phyloP scores from a whole-genome alignment of 2,329 filamentous ascomycete genomes.

The Botrytis galanthina region DNA sequence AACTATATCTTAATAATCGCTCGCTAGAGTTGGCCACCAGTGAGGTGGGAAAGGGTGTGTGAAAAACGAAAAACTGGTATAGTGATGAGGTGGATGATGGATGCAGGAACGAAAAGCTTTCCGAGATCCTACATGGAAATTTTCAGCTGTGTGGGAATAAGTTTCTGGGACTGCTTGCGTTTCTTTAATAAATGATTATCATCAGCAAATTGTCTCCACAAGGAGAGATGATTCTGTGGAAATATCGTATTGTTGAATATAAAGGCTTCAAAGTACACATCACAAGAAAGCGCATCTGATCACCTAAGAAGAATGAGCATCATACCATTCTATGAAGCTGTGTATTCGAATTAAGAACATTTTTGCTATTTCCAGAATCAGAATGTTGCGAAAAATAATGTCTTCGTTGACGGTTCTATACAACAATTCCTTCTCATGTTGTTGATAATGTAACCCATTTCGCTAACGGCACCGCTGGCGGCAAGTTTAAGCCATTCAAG shows the following conservation, averaged over 20 bases:
- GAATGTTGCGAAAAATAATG: not conserved
- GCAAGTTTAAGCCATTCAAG: not conserved
- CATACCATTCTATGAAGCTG: not conserved
- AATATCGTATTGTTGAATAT: not conserved
- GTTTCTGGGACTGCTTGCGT: not conserved
- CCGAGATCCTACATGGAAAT: not conserved
- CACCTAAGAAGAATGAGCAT: not conserved
- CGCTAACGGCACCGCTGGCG: not conserved
- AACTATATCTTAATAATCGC: not conserved
- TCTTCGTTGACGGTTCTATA: not conserved
- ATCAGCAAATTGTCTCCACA: accelerated
- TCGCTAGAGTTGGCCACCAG: not conserved
- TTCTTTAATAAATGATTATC: not conserved
- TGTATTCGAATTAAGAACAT: not conserved
- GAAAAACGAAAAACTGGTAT: not conserved
- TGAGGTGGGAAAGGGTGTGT: not conserved
- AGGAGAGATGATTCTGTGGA: not conserved
- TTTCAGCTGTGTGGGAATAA: not conserved
- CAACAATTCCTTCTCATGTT: not conserved
- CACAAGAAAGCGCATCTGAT: not conserved
- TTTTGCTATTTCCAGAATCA: not conserved
- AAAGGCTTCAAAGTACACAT: not conserved
- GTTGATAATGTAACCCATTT: not conserved
- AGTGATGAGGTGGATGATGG: not conserved
- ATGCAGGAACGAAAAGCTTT: not conserved